These are phyloP conservation scores for Cryptococcus deneoformans DNA, from an alignment of 1,284 basidiomycete species.

Conservation along the genomic window DNA sequence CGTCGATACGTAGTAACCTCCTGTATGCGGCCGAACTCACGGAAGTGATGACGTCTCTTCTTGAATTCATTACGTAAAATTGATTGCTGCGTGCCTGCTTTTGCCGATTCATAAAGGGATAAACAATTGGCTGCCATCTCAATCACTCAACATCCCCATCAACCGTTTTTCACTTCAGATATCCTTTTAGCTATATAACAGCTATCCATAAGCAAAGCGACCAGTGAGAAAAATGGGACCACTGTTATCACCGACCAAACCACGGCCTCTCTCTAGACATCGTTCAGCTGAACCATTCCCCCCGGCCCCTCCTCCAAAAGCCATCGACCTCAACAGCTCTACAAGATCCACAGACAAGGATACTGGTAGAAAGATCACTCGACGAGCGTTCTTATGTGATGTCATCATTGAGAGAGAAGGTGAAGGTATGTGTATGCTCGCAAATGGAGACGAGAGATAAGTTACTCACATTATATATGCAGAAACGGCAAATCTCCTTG, in stretches of 20 bases:
- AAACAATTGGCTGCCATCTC: background rate
- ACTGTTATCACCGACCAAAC: background rate
- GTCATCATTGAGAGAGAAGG: conserved; percentile 39
- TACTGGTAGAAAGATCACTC: conserved; percentile 27
- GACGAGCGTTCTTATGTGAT: conserved; percentile 44
- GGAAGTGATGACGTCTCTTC: too few relatives aligned
- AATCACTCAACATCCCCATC: background rate
- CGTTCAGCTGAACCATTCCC: conserved; percentile 16
- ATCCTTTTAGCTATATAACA: background rate
- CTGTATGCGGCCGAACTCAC: too few relatives aligned
- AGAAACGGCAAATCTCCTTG: conserved; percentile 37
- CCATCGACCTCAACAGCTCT: conserved; percentile 43
- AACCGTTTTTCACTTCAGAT: background rate
- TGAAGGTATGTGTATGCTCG: conserved; percentile 20
- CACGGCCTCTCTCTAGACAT: conserved; percentile 1
- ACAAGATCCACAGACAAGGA: conserved; percentile 34
- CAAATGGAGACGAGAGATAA: background rate
- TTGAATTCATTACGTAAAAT: background rate
- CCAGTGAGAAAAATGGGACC: background rate
- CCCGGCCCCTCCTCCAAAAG: conserved; percentile 25
- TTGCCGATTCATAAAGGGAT: background rate
- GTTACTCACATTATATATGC: background rate
- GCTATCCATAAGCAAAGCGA: background rate
- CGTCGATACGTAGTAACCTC: too few relatives aligned
- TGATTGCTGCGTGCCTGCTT: background rate